A percentile compares a stretch with the other conserved stretches of the same genome.
Evolutionary conservation across 2,329 filamentous ascomycete genomes (phyloP).

Genomic region (Pseudocercospora musae): DNA sequence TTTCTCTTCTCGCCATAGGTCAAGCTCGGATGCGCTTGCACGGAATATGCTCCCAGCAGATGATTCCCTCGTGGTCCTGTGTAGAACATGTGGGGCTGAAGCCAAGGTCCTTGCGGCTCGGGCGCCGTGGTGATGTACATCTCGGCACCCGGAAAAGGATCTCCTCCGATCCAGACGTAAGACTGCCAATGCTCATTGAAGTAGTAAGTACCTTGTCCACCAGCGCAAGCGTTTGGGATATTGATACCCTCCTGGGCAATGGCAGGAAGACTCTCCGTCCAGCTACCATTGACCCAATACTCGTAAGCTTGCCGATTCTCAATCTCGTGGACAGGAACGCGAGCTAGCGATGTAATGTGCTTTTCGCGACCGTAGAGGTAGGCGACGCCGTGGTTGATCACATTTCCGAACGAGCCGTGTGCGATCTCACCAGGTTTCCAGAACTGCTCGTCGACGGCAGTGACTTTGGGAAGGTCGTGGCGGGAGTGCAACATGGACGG

Average conservation of each 20-base stretch:
- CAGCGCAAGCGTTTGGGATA: constrained; percentile 24
- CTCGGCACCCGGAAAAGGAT: constrained; percentile 17
- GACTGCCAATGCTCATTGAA: constrained; percentile 25
- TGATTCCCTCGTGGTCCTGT: constrained; percentile 16
- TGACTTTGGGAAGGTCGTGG: constrained; percentile 16
- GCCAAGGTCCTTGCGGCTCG: constrained; percentile 29
- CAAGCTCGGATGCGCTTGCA: constrained; percentile 21
- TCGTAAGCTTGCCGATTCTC: constrained; percentile 15
- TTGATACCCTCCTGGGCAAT: constrained; percentile 8
- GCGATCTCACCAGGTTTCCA: constrained; percentile 18
- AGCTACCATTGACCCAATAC: constrained; percentile 16
- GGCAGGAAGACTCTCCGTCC: constrained; percentile 10
- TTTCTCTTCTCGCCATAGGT: constrained; percentile 11
- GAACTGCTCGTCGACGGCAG: constrained; percentile 15
- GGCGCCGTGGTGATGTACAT: constrained; percentile 28
- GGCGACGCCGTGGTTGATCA: constrained; percentile 12
- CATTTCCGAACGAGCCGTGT: constrained; percentile 14
- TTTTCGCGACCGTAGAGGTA: constrained; percentile 18
- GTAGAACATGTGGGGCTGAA: constrained; percentile 7
- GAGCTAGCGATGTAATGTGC: constrained; percentile 15
- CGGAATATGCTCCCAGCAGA: constrained; percentile 14
- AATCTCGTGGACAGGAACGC: constrained; percentile 11
- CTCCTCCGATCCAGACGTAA: constrained; percentile 31
- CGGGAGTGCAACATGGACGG: constrained; percentile 7
- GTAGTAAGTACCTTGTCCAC: constrained; percentile 29